These are phyloP conservation scores for Phytophthora litchii DNA, from an alignment of 352 stramenopile species.

Conservation along the genomic window DNA sequence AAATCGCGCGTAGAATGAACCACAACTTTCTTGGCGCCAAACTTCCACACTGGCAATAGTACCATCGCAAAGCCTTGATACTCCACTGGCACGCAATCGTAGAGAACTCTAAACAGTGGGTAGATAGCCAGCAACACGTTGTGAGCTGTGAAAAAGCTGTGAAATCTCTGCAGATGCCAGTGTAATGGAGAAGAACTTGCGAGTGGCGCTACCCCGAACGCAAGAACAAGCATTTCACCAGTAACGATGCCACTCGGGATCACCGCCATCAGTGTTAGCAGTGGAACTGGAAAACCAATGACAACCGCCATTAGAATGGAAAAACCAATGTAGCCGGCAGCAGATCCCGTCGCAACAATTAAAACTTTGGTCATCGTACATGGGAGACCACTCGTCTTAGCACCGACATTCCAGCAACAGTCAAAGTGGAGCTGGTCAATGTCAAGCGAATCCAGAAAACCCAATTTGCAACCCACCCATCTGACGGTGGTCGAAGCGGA, in stretches of 20 bases:
- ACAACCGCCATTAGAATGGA: neutral
- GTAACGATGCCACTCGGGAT: neutral
- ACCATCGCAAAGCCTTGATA: constrained; percentile 11
- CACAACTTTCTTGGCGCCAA: constrained; percentile 5
- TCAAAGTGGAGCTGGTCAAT: neutral
- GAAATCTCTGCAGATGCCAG: neutral
- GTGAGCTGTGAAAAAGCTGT: neutral
- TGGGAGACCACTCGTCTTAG: neutral
- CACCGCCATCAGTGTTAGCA: neutral
- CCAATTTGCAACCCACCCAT: constrained; percentile 18
- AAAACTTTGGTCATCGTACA: neutral
- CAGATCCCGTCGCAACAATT: neutral
- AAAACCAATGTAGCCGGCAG: constrained; percentile 2
- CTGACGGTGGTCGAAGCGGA: constrained; percentile 2
- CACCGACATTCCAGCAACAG: neutral
- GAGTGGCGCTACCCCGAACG: constrained; percentile 2
- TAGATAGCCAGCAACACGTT: neutral
- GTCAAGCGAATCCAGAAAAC: constrained; percentile 10
- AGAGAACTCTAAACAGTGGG: constrained; percentile 6
- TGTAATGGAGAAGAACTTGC: neutral
- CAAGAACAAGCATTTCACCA: neutral
- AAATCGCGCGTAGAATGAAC: neutral
- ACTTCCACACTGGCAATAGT: constrained; percentile 14
- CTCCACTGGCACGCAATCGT: neutral
- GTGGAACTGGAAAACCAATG: constrained; percentile 9